These are phyloP conservation scores for Candida dubliniensis DNA, from an alignment of 1,139 yeast species.

Conservation along the genomic window DNA sequence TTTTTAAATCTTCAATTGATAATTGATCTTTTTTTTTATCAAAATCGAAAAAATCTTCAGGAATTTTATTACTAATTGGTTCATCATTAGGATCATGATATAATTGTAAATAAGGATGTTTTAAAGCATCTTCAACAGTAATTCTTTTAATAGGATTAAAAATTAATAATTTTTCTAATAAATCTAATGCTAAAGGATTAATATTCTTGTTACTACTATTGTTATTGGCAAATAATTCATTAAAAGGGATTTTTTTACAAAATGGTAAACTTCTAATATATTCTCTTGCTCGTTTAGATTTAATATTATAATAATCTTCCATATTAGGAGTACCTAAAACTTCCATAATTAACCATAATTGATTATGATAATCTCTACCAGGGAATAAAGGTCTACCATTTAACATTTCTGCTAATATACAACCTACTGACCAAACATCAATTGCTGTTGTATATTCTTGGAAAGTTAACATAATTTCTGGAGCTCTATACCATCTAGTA, in stretches of 20 bases:
- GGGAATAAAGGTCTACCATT: conserved; percentile 72
- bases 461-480: conserved; percentile 72
- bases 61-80: conserved; percentile 58
- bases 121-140: conserved; percentile 62
- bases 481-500: conserved; percentile 80
- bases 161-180: conserved; percentile 56
- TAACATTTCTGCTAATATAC: conserved; percentile 68
- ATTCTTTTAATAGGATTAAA: conserved; percentile 67
- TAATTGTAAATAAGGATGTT: conserved; percentile 62
- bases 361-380: conserved; percentile 73
- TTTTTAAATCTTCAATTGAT: conserved; percentile 47
- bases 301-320: conserved; percentile 56
- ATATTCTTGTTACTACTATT: conserved; percentile 14
- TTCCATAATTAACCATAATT: conserved; percentile 59
- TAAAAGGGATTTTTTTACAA: conserved; percentile 47
- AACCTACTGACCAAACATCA: conserved; percentile 80
- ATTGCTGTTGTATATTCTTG: conserved; percentile 71
- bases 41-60: conserved; percentile 62
- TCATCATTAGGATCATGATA: conserved; percentile 76
- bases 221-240: conserved; percentile 41
- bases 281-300: conserved; percentile 60
- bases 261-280: conserved; percentile 62
- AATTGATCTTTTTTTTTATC: conserved; percentile 57
- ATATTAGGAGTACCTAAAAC: conserved; percentile 64
- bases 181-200: conserved; percentile 63